These are phyloP conservation scores for Trichoderma koningii DNA, from an alignment of 2,329 filamentous ascomycete genomes.

Conservation along the genomic window DNA sequence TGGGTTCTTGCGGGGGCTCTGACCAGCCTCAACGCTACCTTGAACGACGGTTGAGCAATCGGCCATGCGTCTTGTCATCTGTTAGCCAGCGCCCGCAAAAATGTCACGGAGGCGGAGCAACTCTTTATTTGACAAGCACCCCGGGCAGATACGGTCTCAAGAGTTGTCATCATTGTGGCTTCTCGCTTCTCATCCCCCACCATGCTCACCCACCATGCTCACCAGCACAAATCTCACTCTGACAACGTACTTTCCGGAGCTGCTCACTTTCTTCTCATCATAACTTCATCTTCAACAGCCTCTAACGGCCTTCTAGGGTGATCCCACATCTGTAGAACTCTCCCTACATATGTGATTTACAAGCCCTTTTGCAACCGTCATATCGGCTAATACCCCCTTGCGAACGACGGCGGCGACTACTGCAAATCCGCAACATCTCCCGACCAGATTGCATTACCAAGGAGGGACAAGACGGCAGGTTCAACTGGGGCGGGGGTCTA, in stretches of 20 bases:
- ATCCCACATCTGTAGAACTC: neutral
- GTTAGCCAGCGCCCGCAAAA: neutral
- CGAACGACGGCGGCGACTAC: neutral
- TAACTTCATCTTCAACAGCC: too few species aligned
- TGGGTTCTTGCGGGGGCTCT: neutral
- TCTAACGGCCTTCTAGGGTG: neutral
- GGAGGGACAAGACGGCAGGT: too few species aligned
- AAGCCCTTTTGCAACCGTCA: too few species aligned
- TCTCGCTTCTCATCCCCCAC: neutral
- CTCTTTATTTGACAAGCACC: neutral
- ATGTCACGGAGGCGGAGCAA: neutral
- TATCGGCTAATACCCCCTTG: neutral
- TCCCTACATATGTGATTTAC: neutral
- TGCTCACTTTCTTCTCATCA: neutral
- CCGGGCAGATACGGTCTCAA: neutral
- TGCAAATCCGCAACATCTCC: neutral
- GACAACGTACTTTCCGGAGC: neutral
- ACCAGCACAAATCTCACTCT: neutral
- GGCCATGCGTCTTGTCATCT: neutral
- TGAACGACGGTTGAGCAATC: neutral
- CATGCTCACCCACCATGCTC: neutral
- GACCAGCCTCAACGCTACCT: neutral
- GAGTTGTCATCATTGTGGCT: slow-evolving; percentile 13
- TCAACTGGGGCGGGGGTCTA: too few species aligned
- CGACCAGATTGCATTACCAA: too few species aligned